Conservation (phyloP, 768 basidiomycete genomes). For the Cubamyces lactineus region DNA sequence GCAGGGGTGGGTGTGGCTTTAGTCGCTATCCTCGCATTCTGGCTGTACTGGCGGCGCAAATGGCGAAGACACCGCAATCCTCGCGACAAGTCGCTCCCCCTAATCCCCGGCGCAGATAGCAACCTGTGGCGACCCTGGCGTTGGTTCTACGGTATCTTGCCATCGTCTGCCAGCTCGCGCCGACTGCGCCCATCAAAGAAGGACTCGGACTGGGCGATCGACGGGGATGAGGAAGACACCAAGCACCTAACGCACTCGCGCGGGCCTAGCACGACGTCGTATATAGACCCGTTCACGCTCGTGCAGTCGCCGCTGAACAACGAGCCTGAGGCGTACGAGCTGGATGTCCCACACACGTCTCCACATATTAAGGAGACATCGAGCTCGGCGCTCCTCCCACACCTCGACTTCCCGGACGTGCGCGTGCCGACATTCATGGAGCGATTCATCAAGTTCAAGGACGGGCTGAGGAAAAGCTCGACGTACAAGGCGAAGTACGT, state of each 20-base stretch:
- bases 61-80: neutral
- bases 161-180: neutral
- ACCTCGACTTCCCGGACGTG: constrained; percentile 7
- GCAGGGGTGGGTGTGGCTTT: constrained; percentile 9
- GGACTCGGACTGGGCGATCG: constrained; percentile 22
- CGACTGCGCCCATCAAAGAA: constrained; percentile 15
- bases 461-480: constrained; percentile 17
- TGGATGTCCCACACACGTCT: constrained; percentile 6
- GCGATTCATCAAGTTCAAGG: constrained; percentile 16
- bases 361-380: constrained; percentile 11
- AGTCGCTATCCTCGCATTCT: constrained; percentile 3
- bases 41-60: constrained; percentile 8
- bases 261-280: neutral
- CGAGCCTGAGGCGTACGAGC: neutral
- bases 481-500: constrained; percentile 19
- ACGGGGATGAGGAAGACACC: constrained; percentile 10
- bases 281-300: constrained; percentile 1
- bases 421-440: constrained; percentile 19
- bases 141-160: neutral
- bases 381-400: constrained; percentile 15
- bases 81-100: constrained; percentile 5
- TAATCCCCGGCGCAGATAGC: neutral
- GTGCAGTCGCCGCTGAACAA: neutral
- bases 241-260: constrained; percentile 3
- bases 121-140: neutral